Evolutionary conservation across 192 early-diverging fungal species (phyloP).

Genomic region (Coemansia sp.): DNA sequence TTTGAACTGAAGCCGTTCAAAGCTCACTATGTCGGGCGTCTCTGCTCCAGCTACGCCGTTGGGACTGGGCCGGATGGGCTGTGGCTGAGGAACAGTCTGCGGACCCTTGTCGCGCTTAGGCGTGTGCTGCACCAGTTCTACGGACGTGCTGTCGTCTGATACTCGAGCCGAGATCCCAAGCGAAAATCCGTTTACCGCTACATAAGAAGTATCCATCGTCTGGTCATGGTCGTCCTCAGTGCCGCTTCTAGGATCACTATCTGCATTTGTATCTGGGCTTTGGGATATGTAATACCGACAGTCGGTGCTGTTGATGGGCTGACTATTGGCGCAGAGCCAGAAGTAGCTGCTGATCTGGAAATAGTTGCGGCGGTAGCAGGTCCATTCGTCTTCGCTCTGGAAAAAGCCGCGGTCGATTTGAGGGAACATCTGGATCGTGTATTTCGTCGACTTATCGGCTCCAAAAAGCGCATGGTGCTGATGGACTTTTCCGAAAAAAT

Average conservation of each 20-base stretch:
- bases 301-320: slow-evolving; percentile 15
- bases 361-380: slow-evolving; percentile 94
- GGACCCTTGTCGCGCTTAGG: slow-evolving; percentile 94
- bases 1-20: slow-evolving; percentile 96
- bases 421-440: slow-evolving; percentile 61
- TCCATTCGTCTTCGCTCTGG: slow-evolving; percentile 84
- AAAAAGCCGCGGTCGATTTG: slow-evolving; percentile 94
- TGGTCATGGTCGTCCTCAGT: slow-evolving; percentile 42
- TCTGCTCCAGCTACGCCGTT: slow-evolving; percentile 40
- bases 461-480: slow-evolving; percentile 66
- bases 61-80: slow-evolving; percentile 53
- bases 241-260: slow-evolving; percentile 24
- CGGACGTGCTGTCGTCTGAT: slow-evolving; percentile 65
- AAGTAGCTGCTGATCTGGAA: slow-evolving; percentile 70
- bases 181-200: slow-evolving; percentile 61
- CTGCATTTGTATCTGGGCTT: slow-evolving; percentile 19
- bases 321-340: slow-evolving; percentile 30
- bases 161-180: slow-evolving; percentile 76
- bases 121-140: slow-evolving; percentile 84
- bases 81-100: slow-evolving; percentile 67
- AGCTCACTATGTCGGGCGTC: slow-evolving; percentile 61
- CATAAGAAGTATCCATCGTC: background rate
- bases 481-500: slow-evolving; percentile 66
- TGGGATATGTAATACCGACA: background rate
- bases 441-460: slow-evolving; percentile 60